These are phyloP conservation scores for Aspergillus taichungensis DNA, from an alignment of 495 filamentous ascomycete species.

Conservation along the genomic window DNA sequence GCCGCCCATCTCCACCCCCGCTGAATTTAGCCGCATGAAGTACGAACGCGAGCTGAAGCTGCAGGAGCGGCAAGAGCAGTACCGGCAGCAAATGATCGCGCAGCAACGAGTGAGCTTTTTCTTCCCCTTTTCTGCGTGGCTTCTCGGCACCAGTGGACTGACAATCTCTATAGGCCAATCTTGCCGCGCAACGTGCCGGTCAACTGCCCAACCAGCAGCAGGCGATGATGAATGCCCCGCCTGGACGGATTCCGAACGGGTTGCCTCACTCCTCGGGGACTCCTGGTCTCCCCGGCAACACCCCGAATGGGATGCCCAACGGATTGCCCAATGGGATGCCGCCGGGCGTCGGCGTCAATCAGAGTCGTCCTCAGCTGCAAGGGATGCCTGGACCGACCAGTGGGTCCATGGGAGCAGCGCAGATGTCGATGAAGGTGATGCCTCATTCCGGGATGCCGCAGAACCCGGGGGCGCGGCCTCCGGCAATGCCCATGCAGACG, in stretches of 20 bases:
- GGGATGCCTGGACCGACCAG: slow-evolving; percentile 30
- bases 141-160: slow-evolving; percentile 1
- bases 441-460: slow-evolving; percentile 65
- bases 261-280: slow-evolving; percentile 32
- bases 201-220: slow-evolving; percentile 37
- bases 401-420: slow-evolving; percentile 42
- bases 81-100: slow-evolving; percentile 54
- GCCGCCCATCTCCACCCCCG: slow-evolving; percentile 57
- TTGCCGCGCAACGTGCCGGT: slow-evolving; percentile 35
- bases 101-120: slow-evolving; percentile 47
- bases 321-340: slow-evolving; percentile 33
- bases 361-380: slow-evolving; percentile 33
- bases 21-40: slow-evolving; percentile 82
- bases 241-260: slow-evolving; percentile 28
- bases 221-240: slow-evolving; percentile 24
- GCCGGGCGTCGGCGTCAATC: slow-evolving; percentile 27
- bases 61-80: slow-evolving; percentile 61
- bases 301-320: slow-evolving; percentile 31
- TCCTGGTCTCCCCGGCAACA: slow-evolving; percentile 19
- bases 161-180: slow-evolving; percentile 21
- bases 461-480: slow-evolving; percentile 41
- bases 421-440: slow-evolving; percentile 58
- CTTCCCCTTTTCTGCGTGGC: background rate
- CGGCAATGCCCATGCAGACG: slow-evolving; percentile 49
- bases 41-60: slow-evolving; percentile 74